Evolutionary conservation across 169 alveolate genomes (phyloP).

Genomic region (Theileria equi): DNA sequence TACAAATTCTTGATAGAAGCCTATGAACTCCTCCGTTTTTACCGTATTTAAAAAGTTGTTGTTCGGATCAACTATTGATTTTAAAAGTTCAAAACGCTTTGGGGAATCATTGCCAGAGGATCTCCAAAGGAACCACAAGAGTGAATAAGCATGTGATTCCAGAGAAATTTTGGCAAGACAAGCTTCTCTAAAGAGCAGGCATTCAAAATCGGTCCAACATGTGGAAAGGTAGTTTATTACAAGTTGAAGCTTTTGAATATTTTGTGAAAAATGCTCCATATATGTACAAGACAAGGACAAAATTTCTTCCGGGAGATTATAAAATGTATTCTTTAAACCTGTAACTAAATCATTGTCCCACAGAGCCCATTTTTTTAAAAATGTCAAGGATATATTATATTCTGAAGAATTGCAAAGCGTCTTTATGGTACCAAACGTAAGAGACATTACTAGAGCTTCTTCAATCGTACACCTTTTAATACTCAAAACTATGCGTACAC

Average conservation of each 20-base stretch:
- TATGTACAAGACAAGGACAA: neutral
- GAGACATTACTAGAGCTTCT: conserved; percentile 12
- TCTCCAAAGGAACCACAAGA: neutral
- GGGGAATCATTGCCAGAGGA: neutral
- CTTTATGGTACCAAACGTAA: no score
- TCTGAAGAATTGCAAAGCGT: no score
- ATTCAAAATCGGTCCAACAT: neutral
- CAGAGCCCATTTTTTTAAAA: conserved; percentile 39
- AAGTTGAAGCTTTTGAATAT: neutral
- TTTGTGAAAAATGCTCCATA: neutral
- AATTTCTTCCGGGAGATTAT: neutral
- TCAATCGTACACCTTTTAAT: neutral
- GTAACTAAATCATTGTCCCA: neutral
- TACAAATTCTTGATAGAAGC: no score
- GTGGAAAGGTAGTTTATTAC: neutral
- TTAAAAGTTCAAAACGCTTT: no score
- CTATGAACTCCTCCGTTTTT: no score
- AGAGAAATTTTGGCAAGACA: neutral
- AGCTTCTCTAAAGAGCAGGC: neutral
- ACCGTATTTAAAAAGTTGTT: no score
- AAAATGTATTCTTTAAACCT: neutral
- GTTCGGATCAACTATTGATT: no score
- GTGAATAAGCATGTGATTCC: neutral
- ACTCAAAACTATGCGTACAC: conserved; percentile 27
- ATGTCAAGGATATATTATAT: no score